Base-by-base conservation (phyloP, 257 asterid genomes). In the Echium plantagineum region DNA sequence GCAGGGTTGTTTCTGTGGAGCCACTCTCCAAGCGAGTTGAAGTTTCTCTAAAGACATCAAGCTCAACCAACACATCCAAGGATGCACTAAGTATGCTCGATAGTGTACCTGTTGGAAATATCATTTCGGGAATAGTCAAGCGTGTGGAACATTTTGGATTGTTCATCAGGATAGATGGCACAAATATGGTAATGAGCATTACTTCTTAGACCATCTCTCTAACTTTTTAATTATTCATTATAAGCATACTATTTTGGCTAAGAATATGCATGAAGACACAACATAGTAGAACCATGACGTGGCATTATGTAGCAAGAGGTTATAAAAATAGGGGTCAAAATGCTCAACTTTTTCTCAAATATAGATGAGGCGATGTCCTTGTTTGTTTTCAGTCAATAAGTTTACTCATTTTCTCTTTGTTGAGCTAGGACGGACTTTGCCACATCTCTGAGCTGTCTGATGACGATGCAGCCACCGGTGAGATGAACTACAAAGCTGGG, bases 391-490 rank as follows among this genome's bases (percentile, higher is more conserved):
- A 42, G 49, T 42, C 49, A 3, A 42, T 17, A 13, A 42, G 17
- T 42, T 10, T 42, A 16, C 21, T 53, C 3, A 30, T 32, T 1
- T 18, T 19, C 57, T 56, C 38, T 55, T 17, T 55, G 62, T 75
- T 64, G 70, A 61, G 59, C 54, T 74, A 91, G 97, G 98, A 89
- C 58, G 99, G 99, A 57, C 72, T 93, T 68, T 93, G 99, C 81
- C 99, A 93, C 69, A 72, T 89, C 58, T 93, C 99, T 3, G 95
- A 89, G 85, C 79, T 93, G 68, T 84, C 91, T 73, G 97, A 93
- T 75, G 85, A 80, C 61, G 86, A 60, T 64, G 59, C 78, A 21
- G 89, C 80, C 60, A 73, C 75, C 67, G 67, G 80, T 63, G 87
- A 71, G 66, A 47, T 78, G 30, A 69, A 59, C 61, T 85, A 78